Evolutionary conservation across 1,284 basidiomycete species (phyloP).

Genomic region (Puccinia triticina): DNA sequence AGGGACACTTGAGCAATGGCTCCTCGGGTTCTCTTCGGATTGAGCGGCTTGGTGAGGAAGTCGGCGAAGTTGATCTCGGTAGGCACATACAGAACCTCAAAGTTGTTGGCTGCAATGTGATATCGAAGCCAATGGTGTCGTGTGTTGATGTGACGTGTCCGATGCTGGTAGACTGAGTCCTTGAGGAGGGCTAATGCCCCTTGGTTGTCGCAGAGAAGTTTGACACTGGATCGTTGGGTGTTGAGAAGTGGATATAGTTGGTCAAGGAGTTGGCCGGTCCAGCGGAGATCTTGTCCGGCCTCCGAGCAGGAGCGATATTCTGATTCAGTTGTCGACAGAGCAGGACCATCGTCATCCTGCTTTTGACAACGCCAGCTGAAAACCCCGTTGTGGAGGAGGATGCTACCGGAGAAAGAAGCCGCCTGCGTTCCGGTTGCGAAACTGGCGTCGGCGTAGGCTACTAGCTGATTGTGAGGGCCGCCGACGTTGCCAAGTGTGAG

Average conservation of each 20-base stretch:
- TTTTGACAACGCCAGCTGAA: background rate
- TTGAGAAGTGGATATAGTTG: background rate
- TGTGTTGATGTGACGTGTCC: conserved; percentile 51
- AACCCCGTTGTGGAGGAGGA: background rate
- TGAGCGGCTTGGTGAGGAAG: background rate
- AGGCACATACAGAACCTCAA: background rate
- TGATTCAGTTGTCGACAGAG: background rate
- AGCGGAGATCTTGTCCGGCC: background rate
- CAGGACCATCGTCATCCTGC: background rate
- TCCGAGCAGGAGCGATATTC: background rate
- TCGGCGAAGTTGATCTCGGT: background rate
- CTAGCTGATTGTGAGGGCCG: background rate
- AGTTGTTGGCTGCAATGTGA: background rate
- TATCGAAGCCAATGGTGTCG: background rate
- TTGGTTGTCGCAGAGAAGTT: background rate
- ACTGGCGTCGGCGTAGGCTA: background rate
- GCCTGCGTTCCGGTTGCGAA: background rate
- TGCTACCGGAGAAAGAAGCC: background rate
- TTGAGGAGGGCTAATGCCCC: background rate
- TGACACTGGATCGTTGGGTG: background rate
- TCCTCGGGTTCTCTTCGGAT: background rate
- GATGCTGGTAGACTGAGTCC: conserved; percentile 40
- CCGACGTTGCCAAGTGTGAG: background rate
- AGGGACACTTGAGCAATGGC: no score
- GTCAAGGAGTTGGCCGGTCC: background rate